Evolutionary conservation across 805 yeast species (phyloP).

Genomic region (Kazachstania viticola): DNA sequence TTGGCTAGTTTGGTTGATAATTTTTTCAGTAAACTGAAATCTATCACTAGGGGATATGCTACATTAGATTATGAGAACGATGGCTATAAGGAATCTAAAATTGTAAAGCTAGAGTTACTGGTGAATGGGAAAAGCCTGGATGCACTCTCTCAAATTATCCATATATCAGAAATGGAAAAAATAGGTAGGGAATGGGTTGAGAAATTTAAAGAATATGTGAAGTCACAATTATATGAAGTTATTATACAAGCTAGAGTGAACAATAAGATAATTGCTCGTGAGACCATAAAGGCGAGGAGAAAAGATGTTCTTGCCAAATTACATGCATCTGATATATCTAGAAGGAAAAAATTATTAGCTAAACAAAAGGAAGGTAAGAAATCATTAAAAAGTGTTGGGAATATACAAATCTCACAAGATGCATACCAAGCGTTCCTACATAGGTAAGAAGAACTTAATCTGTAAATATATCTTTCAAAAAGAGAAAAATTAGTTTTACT

Average conservation of each 20-base stretch:
- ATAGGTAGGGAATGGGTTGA: conserved; percentile 76
- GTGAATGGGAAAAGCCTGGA: conserved; percentile 86
- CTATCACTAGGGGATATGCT: conserved; percentile 85
- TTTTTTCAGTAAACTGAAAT: conserved; percentile 86
- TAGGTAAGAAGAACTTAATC: conserved; percentile 3
- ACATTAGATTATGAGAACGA: conserved; percentile 90
- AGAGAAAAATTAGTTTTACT: no score
- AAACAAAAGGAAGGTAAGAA: conserved; percentile 93
- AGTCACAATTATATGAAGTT: conserved; percentile 82
- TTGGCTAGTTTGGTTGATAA: conserved; percentile 87
- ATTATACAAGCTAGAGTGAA: conserved; percentile 84
- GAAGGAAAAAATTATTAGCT: conserved; percentile 77
- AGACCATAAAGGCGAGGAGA: conserved; percentile 84
- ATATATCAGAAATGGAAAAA: conserved; percentile 58
- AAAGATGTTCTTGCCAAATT: conserved; percentile 90
- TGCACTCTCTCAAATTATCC: conserved; percentile 87
- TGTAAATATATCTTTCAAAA: no score
- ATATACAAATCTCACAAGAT: conserved; percentile 65
- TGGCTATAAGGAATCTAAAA: conserved; percentile 70
- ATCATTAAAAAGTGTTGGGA: conserved; percentile 61
- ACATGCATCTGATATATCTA: conserved; percentile 86
- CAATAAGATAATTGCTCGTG: conserved; percentile 75
- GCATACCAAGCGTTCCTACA: conserved; percentile 79
- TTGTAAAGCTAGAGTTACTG: conserved; percentile 76
- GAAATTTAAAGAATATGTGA: conserved; percentile 65